A percentile compares a stretch with the other conserved stretches of the same genome.
Conservation (phyloP, 371 early-diverging fungal genomes). For the Syncephalastrum racemosum region DNA sequence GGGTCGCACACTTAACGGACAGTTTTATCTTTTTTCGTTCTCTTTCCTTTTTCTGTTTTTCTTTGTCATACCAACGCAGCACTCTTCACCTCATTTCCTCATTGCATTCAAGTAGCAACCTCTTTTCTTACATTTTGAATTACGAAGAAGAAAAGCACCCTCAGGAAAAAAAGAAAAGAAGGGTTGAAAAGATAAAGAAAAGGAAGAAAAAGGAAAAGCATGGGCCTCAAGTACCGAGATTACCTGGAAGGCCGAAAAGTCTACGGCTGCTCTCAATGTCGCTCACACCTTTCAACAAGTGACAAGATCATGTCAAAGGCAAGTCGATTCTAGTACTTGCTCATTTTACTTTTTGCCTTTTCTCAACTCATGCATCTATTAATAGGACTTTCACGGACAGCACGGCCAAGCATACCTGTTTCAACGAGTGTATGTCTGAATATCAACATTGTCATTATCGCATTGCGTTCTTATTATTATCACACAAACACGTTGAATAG, state of each 20-base stretch:
- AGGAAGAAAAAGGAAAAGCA: not conserved
- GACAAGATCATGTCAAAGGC: slow-evolving; percentile 68
- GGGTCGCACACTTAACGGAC: too few species aligned
- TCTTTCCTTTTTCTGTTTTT: too few species aligned
- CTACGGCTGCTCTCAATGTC: slow-evolving; percentile 61
- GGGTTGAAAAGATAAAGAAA: too few species aligned
- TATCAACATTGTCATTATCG: not conserved
- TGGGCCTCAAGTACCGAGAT: slow-evolving; percentile 28
- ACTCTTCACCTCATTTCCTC: too few species aligned
- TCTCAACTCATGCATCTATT: not conserved
- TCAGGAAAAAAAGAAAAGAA: too few species aligned
- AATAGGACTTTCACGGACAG: slow-evolving; percentile 69
- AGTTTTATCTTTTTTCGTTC: too few species aligned
- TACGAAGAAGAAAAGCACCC: too few species aligned
- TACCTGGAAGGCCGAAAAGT: slow-evolving; percentile 45
- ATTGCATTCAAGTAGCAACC: too few species aligned
- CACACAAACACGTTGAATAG: too few species aligned
- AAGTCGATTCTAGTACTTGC: not conserved
- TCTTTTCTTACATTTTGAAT: too few species aligned
- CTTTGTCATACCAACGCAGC: too few species aligned
- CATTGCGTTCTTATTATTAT: not conserved
- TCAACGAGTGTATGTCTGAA: slow-evolving; percentile 47
- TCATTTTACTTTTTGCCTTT: too few species aligned
- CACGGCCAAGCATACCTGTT: slow-evolving; percentile 76
- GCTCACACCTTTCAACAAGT: slow-evolving; percentile 62